phyloP scores from a whole-genome alignment of 164 flowering plant species.

The Umbilicus rupestris region DNA sequence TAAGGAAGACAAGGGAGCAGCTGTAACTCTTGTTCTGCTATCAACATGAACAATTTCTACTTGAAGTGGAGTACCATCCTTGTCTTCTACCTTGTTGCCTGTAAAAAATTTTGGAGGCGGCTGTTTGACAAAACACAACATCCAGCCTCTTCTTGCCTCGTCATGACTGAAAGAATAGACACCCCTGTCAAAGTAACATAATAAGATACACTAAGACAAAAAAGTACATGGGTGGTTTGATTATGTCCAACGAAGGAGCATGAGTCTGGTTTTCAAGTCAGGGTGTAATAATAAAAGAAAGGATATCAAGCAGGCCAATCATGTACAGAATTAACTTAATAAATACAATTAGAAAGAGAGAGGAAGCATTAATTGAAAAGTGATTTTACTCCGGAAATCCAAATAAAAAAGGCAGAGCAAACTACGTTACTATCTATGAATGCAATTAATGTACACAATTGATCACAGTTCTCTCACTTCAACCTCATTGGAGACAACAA shows the following conservation, averaged over 20 bases:
- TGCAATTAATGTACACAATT: neutral
- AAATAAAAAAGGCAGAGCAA: neutral
- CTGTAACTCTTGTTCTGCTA: constrained; percentile 16
- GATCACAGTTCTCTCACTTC: too few relatives aligned
- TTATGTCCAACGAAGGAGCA: neutral
- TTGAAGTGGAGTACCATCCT: constrained; percentile 21
- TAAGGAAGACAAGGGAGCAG: constrained; percentile 34
- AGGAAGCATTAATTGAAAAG: neutral
- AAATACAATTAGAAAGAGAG: neutral
- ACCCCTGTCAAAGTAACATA: constrained; percentile 20
- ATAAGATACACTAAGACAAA: neutral
- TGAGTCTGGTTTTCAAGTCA: neutral
- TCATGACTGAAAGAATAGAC: constrained; percentile 12
- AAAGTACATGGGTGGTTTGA: neutral
- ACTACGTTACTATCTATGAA: neutral
- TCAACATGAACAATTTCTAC: constrained; percentile 27
- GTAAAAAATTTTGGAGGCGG: constrained; percentile 37
- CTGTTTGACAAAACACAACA: constrained; percentile 27
- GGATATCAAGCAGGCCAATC: neutral
- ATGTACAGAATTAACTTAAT: neutral
- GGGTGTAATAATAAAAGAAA: neutral
- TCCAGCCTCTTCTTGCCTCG: constrained; percentile 23
- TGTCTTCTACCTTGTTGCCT: constrained; percentile 24
- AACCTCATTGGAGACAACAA: neutral
- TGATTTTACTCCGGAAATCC: neutral